Base-by-base conservation (phyloP, 805 yeast genomes). In the Sugiyamaella boreocaroliniensis region DNA sequence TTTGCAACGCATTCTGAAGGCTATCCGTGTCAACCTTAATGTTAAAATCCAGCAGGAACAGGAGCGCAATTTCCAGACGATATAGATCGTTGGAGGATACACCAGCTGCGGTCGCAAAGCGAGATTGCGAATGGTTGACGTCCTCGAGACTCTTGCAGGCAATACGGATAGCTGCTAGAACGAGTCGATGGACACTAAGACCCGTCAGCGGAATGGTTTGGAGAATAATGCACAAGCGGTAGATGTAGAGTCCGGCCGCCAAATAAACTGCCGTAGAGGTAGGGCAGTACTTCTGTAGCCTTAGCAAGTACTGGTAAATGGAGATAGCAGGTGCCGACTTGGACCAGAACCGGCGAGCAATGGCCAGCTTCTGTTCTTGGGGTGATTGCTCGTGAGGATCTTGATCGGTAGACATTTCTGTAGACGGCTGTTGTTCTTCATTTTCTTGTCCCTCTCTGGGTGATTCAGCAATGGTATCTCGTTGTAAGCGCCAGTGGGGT, bases 61-160 rank as follows among this genome's bases (percentile, higher is more conserved):
- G 63, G 41, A 80, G 67, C 1, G 80, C 74, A 18, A 79, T 72
- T 58, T 80, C 85, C 44, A 81, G 64, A 26, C 71, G 66, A 51
- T 71, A 66, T 47, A 80, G 65, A 50, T 80, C 85, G 4, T 61
- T 50, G 42, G 68, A 54, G 4, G 74, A 64, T 12, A 77, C 64
- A 0, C 81, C 81, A 22, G 77, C 77, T 0, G 75, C 78, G 42
- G 73, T 72, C 41, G 78, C 74, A 52, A 73, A 75, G 51, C 77
- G 70, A 45, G 65, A 66, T 61, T 76, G 80, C 2, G 74, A 69
- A 57, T 74, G 76, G 43, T 69, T 68, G 22, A 69, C 64, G 59
- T 77, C 82, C 56, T 78, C 81, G 7, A 75, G 60, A n/a, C 71
- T 61, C 58, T 78, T 78, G 37, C 76, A 69, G 9, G 80, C 75